Conservation (phyloP, 192 early-diverging fungal species). For the Podila epigama region DNA sequence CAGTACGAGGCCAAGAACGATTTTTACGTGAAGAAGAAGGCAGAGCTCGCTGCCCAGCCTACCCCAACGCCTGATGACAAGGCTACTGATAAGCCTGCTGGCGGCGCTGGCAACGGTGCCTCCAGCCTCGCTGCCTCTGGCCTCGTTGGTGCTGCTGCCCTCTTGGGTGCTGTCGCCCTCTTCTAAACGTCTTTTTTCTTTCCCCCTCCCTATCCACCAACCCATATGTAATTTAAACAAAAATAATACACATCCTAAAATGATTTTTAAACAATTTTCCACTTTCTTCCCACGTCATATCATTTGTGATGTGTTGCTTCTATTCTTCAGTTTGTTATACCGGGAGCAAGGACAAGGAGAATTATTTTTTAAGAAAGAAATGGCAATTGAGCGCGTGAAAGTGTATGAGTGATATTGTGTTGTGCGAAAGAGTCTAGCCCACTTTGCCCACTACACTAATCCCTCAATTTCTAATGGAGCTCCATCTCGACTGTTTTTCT, state of each 20-base stretch:
- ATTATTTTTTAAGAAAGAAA: too few species aligned
- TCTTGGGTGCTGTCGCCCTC: slow-evolving; percentile 12
- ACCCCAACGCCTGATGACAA: not conserved
- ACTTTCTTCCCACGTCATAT: too few species aligned
- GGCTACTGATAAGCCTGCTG: not conserved
- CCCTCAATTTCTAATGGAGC: not conserved
- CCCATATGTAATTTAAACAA: not conserved
- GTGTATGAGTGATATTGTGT: too few species aligned
- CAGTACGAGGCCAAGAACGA: slow-evolving; percentile 18
- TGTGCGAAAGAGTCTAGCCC: too few species aligned
- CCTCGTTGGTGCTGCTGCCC: slow-evolving; percentile 5
- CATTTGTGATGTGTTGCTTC: too few species aligned
- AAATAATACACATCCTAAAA: not conserved
- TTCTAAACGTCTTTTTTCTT: not conserved
- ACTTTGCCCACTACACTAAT: too few species aligned
- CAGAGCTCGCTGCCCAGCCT: not conserved
- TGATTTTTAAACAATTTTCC: not conserved
- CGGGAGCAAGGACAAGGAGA: too few species aligned
- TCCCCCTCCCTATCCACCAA: not conserved
- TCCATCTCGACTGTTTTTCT: slow-evolving; percentile 40
- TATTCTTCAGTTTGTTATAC: too few species aligned
- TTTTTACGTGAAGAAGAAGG: slow-evolving; percentile 10
- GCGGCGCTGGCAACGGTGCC: not conserved
- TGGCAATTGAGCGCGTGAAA: not conserved
- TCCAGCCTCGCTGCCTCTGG: not conserved